phyloP scores from a whole-genome alignment of 148 eudicot species.

The Cornus kousa region DNA sequence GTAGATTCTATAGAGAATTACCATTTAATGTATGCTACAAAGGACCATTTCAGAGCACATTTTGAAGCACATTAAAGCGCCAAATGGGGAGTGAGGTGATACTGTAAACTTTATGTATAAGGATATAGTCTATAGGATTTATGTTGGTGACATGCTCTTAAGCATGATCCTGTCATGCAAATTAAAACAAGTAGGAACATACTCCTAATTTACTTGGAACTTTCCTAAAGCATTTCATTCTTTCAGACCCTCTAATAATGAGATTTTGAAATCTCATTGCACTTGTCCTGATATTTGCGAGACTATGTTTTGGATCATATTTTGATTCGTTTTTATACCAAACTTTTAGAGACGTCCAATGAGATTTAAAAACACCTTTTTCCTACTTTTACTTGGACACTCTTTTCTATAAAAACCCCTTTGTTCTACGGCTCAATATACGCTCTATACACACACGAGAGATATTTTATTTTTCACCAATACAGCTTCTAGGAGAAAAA shows the following conservation, averaged over 20 bases:
- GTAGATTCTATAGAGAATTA: not conserved
- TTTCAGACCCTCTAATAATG: not conserved
- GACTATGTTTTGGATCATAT: too few species aligned
- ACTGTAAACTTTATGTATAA: not conserved
- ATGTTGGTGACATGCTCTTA: slow-evolving; percentile 6
- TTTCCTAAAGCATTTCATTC: not conserved
- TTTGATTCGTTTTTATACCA: too few species aligned
- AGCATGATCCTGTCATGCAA: not conserved
- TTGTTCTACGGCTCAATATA: too few species aligned
- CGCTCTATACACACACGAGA: too few species aligned
- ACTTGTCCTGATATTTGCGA: too few species aligned
- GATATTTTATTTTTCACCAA: too few species aligned
- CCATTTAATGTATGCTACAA: not conserved
- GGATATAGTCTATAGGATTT: not conserved
- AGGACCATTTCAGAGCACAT: not conserved
- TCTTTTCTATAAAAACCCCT: too few species aligned
- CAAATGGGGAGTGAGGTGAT: not conserved
- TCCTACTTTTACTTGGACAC: too few species aligned
- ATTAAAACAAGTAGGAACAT: not conserved
- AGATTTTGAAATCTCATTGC: too few species aligned
- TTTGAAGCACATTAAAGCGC: not conserved
- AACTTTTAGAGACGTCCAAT: too few species aligned
- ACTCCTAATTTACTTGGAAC: not conserved
- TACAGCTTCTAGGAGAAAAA: too few species aligned
- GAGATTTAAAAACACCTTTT: too few species aligned